These are phyloP conservation scores for Botrytis fabae DNA, from an alignment of 2,329 filamentous ascomycete genomes.

Conservation along the genomic window DNA sequence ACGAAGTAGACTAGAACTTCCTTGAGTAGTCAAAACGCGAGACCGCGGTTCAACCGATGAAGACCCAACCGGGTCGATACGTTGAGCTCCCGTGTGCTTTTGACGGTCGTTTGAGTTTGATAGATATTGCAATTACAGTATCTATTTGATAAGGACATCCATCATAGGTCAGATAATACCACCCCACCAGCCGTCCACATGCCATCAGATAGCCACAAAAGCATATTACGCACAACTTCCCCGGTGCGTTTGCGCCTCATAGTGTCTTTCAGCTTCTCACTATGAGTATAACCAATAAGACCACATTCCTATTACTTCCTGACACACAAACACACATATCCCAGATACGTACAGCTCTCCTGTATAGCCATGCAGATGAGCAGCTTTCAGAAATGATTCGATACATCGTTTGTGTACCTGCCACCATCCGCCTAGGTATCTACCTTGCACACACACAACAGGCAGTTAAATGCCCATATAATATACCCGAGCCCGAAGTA, in stretches of 20 bases:
- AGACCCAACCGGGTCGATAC: background rate
- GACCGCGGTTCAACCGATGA: background rate
- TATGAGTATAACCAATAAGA: background rate
- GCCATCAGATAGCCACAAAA: background rate
- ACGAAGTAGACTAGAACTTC: background rate
- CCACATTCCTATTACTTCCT: background rate
- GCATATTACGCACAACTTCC: background rate
- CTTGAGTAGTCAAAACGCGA: background rate
- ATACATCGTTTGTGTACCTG: background rate
- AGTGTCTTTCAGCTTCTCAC: slow-evolving; percentile 7
- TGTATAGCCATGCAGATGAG: background rate
- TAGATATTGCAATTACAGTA: background rate
- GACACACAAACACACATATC: background rate
- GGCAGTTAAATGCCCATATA: too few species aligned
- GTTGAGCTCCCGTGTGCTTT: background rate
- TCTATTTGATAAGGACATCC: background rate
- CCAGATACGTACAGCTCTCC: background rate
- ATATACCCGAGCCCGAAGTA: background rate
- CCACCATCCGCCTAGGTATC: background rate
- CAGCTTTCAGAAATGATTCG: background rate
- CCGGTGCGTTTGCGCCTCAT: background rate
- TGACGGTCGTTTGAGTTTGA: background rate
- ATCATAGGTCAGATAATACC: background rate
- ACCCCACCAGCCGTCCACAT: background rate
- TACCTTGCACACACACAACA: background rate